phyloP scores from a whole-genome alignment of 257 asterid species.

The Salvia rosmarinus region DNA sequence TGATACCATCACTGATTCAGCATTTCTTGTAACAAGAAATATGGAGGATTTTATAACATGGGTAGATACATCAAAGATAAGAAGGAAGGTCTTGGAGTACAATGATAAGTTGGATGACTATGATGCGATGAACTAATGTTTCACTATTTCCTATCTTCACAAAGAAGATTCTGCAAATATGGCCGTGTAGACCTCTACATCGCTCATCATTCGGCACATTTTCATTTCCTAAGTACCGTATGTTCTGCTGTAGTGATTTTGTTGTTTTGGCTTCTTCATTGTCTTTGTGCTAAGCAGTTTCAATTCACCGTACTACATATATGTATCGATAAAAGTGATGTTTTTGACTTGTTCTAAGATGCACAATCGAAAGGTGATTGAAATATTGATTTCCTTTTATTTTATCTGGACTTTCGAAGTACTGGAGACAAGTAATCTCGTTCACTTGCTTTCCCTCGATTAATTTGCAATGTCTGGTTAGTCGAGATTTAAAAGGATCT shows the following conservation, averaged over 20 bases:
- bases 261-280: background rate
- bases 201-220: background rate
- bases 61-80: slow-evolving; percentile 93
- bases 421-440: no score
- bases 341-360: slow-evolving; percentile 10
- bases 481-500: background rate
- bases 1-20: slow-evolving; percentile 78
- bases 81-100: slow-evolving; percentile 83
- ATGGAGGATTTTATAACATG: slow-evolving; percentile 94
- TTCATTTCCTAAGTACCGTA: background rate
- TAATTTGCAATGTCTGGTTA: no score
- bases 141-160: background rate
- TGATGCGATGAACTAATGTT: slow-evolving; percentile 63
- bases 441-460: no score
- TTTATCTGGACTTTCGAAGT: background rate
- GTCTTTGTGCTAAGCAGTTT: background rate
- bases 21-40: slow-evolving; percentile 84
- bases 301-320: background rate
- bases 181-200: slow-evolving; percentile 20
- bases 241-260: background rate
- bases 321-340: background rate
- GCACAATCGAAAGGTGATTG: background rate
- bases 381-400: background rate
- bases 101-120: slow-evolving; percentile 87
- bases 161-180: slow-evolving; percentile 3